Base-by-base conservation (phyloP, 2,329 filamentous ascomycete species). In the Pseudocercospora ulei region DNA sequence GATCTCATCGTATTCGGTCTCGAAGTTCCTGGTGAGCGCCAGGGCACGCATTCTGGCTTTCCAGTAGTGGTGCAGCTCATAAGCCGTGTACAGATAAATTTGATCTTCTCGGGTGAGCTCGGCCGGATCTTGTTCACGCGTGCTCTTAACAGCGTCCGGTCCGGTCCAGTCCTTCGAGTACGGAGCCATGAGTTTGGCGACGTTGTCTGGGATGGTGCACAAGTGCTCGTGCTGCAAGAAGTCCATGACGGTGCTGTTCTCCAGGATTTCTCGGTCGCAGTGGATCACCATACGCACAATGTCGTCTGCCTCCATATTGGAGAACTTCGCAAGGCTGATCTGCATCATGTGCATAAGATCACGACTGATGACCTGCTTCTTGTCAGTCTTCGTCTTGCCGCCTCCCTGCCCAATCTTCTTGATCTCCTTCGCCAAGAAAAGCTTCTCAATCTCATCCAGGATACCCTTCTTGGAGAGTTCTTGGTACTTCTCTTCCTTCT, bases 121-220 rank as follows among this genome's bases (percentile, higher is more conserved):
- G 4, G 62, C 64, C 1, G 88, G 88, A 62, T 96, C 87, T 56
- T 81, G 76, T 60, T 98, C 90, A 38, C 88, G 78, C 48, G 72
- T 73, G 37, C 84, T 80, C 43, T 76, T 80, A 44, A 75, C 71
- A 14, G 86, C 84, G 57, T 88, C 81, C 1, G 86, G 81, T 1
- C 85, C 86, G 4, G 86, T 94, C 85, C 87, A 94, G 64, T 98
- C 90, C 58, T 85, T 92, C 63, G 83, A 87, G 62, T 96, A 98
- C 0, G 88, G 86, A 3, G 85, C 87, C 79, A 98, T 83, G 41
- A 83, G 72, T 63, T 96, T 98, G 28, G 80, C 72, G 1, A 81
- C 80, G 53, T 93, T 95, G 56, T 96, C 88, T 0, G 87, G 80
- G 43, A 96, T 82, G 43, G 81, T 88, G 68, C 86, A 94, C 52